phyloP scores from a whole-genome alignment of 164 flowering plant species.

The Macadamia tetraphylla region DNA sequence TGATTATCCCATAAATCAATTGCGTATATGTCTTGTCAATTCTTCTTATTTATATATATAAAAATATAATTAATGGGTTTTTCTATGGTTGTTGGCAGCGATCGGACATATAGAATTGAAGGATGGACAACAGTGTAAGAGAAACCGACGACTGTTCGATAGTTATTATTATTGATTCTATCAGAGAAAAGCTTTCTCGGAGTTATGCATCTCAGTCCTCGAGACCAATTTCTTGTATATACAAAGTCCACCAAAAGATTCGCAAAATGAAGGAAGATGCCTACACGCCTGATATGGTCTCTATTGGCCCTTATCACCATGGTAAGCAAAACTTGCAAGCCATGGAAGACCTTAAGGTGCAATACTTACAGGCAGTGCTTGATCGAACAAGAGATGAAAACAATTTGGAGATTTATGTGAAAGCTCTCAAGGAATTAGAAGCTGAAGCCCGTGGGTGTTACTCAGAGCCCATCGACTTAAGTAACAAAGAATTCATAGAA shows the following conservation, averaged over 20 bases:
- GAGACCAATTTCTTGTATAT: neutral
- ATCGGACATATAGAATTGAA: too few relatives aligned
- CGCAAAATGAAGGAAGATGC: neutral
- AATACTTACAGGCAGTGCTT: neutral
- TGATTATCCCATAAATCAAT: too few relatives aligned
- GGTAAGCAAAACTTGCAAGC: neutral
- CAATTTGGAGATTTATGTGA: neutral
- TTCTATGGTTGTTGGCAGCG: too few relatives aligned
- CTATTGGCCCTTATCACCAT: slow-evolving; percentile 1
- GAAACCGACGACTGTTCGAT: too few relatives aligned
- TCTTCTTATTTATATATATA: too few relatives aligned
- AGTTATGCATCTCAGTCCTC: neutral
- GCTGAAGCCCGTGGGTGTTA: neutral
- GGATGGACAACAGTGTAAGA: too few relatives aligned
- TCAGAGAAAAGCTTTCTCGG: neutral
- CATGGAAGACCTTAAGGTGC: slow-evolving; percentile 1
- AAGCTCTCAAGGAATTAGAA: neutral
- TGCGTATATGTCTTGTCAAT: too few relatives aligned
- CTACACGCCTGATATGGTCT: neutral
- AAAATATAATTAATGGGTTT: too few relatives aligned
- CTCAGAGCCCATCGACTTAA: neutral
- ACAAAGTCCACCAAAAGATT: neutral
- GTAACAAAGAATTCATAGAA: neutral
- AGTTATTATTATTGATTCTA: neutral
- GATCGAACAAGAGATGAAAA: neutral